These are phyloP conservation scores for Reticulascus tulasneorum DNA, from an alignment of 2,329 filamentous ascomycete genomes.

Conservation along the genomic window DNA sequence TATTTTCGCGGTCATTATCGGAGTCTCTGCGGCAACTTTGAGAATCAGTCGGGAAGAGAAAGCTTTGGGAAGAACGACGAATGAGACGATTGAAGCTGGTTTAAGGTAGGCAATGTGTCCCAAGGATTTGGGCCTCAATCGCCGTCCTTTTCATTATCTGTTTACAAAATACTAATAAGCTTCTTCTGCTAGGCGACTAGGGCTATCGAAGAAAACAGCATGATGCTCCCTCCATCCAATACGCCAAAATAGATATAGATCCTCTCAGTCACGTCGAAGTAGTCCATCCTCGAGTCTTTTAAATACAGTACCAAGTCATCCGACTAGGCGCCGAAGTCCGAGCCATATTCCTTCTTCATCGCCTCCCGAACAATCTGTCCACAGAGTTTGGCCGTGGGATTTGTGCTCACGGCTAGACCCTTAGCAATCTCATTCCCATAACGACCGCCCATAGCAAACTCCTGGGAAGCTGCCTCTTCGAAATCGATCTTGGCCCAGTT, in stretches of 20 bases:
- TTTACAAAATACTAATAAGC: no score
- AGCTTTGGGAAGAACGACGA: slow-evolving; percentile 49
- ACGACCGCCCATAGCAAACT: slow-evolving; percentile 61
- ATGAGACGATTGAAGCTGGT: slow-evolving; percentile 44
- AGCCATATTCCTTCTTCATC: slow-evolving; percentile 64
- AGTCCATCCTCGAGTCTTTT: no score
- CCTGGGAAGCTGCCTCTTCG: slow-evolving; percentile 58
- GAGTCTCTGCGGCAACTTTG: slow-evolving; percentile 49
- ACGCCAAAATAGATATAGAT: slow-evolving; percentile 1
- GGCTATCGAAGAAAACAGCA: slow-evolving; percentile 9
- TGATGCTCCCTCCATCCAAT: neutral
- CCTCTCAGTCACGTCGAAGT: neutral
- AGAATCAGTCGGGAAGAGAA: slow-evolving; percentile 59
- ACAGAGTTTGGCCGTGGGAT: slow-evolving; percentile 66
- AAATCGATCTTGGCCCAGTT: slow-evolving; percentile 52
- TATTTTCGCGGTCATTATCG: slow-evolving; percentile 55
- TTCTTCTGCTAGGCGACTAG: slow-evolving; percentile 18
- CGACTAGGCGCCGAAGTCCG: slow-evolving; percentile 36
- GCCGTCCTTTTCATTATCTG: slow-evolving; percentile 3
- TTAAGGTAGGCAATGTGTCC: slow-evolving; percentile 34
- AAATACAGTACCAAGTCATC: no score
- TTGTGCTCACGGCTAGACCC: slow-evolving; percentile 59
- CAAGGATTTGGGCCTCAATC: neutral
- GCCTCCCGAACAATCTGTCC: slow-evolving; percentile 66
- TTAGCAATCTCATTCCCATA: slow-evolving; percentile 65